Conservation (phyloP, 1,284 basidiomycete genomes). For the Boletus sp. region DNA sequence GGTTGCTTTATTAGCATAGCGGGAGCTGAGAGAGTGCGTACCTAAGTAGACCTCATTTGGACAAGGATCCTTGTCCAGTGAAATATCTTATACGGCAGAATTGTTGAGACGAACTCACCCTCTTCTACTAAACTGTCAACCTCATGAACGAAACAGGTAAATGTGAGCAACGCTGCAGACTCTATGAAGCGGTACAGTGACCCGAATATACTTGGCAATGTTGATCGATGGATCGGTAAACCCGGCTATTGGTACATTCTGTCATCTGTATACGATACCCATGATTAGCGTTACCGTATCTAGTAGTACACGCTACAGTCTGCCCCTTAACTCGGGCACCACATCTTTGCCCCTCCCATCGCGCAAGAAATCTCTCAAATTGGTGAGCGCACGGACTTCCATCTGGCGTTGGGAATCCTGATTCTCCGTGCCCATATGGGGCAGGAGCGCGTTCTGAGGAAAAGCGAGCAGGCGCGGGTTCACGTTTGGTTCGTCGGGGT, state of each 20-base stretch:
- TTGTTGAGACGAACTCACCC: no score
- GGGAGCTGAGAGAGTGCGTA: no score
- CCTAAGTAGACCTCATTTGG: no score
- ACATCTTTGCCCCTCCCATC: slow-evolving; percentile 62
- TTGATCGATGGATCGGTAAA: neutral
- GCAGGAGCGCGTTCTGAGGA: slow-evolving; percentile 78
- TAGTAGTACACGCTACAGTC: slow-evolving; percentile 17
- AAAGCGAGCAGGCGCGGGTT: slow-evolving; percentile 78
- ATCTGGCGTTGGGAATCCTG: slow-evolving; percentile 78
- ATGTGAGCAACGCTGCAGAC: no score
- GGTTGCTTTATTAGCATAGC: no score
- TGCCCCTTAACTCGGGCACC: slow-evolving; percentile 54
- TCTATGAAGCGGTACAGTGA: no score
- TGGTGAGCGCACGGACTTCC: slow-evolving; percentile 74
- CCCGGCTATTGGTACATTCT: no score
- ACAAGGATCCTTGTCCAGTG: no score
- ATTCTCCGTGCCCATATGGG: slow-evolving; percentile 89
- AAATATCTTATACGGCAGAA: no score
- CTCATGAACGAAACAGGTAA: no score
- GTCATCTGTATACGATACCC: neutral
- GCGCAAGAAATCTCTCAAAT: slow-evolving; percentile 64
- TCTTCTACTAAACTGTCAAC: no score
- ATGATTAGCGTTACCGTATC: neutral
- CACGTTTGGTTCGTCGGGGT: slow-evolving; percentile 82
- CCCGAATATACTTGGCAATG: no score